A percentile compares a stretch with the other conserved stretches of the same genome.
Evolutionary conservation across 1,284 basidiomycete species (phyloP).

Genomic region (Stereum hirsutum): DNA sequence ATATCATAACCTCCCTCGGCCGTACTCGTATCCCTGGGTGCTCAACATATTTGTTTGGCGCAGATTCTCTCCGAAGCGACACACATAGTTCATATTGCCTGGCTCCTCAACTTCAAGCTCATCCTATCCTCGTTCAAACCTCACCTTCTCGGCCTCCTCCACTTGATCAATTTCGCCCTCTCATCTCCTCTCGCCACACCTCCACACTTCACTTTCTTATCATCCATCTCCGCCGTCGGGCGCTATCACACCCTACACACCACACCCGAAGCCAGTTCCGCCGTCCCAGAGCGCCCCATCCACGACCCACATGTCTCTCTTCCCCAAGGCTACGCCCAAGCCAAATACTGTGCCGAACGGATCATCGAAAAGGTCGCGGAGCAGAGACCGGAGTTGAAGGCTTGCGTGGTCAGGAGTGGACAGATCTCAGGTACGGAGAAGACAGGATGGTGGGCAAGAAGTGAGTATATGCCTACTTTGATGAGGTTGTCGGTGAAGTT

Average conservation of each 20-base stretch:
- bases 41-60: too few species aligned
- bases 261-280: constrained; percentile 14
- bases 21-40: too few species aligned
- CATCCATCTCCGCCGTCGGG: constrained; percentile 10
- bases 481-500: constrained; percentile 8
- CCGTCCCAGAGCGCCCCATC: too few species aligned
- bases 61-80: constrained; percentile 12
- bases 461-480: constrained; percentile 14
- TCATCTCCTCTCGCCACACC: neutral
- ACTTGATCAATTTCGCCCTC: constrained; percentile 11
- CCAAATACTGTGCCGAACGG: constrained; percentile 15
- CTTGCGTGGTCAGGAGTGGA: constrained; percentile 12
- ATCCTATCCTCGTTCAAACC: constrained; percentile 10
- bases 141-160: constrained; percentile 9
- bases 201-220: constrained; percentile 12
- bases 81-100: constrained; percentile 17
- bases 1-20: too few species aligned
- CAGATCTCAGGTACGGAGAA: constrained; percentile 12
- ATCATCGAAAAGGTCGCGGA: constrained; percentile 10
- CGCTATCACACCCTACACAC: constrained; percentile 2
- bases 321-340: constrained; percentile 13
- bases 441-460: constrained; percentile 13
- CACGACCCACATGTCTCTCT: constrained; percentile 9
- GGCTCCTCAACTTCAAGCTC: constrained; percentile 15
- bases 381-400: constrained; percentile 5